These are phyloP conservation scores for Biancaea sappan DNA, from an alignment of 306 rosid genomes.

Conservation along the genomic window DNA sequence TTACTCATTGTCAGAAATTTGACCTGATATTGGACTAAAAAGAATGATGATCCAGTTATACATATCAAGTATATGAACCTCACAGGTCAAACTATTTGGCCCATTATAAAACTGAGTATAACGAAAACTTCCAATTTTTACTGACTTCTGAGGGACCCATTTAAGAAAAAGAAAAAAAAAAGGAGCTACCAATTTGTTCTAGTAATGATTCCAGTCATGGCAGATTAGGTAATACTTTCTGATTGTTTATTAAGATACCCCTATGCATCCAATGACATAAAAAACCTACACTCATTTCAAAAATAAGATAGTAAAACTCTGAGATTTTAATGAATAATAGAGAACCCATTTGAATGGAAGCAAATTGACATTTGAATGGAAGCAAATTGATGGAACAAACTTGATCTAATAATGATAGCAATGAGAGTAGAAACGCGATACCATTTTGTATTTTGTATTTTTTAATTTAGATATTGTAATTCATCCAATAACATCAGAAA, in stretches of 20 bases:
- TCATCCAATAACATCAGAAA: slow-evolving; percentile 24
- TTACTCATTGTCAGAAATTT: not conserved
- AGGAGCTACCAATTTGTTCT: not conserved
- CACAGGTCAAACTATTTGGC: not conserved
- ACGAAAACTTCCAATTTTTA: not conserved
- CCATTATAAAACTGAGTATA: too few species aligned
- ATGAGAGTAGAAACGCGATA: not conserved
- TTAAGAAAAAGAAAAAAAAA: too few species aligned
- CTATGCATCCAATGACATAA: not conserved
- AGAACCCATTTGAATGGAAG: not conserved
- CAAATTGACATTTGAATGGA: not conserved
- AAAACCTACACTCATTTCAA: not conserved
- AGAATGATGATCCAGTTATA: not conserved
- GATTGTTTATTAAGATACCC: not conserved
- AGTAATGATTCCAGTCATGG: too few species aligned
- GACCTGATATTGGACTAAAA: not conserved
- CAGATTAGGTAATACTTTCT: too few species aligned
- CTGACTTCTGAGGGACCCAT: not conserved
- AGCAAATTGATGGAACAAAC: not conserved
- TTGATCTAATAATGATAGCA: slow-evolving; percentile 8
- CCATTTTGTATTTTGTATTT: slow-evolving; percentile 28
- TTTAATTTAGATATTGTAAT: slow-evolving; percentile 6
- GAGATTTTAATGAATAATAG: not conserved
- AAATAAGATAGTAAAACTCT: slow-evolving; percentile 3
- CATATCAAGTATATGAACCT: not conserved